These are phyloP conservation scores for Magnaporthales sp. DNA, from an alignment of 2,329 filamentous ascomycete genomes.

Conservation along the genomic window DNA sequence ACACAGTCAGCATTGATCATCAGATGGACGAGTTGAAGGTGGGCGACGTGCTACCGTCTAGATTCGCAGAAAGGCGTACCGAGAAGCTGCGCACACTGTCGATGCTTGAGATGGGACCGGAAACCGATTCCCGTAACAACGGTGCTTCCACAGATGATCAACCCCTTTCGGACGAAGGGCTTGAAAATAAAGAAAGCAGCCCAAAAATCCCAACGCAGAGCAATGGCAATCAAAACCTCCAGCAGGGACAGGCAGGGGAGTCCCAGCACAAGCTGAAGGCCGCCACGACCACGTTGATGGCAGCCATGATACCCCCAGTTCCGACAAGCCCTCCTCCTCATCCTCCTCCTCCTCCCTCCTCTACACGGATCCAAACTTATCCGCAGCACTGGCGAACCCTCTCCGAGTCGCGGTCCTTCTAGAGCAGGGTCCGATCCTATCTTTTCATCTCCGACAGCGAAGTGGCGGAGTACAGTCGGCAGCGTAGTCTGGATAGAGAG, in stretches of 20 bases:
- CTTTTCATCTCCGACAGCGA: constrained; percentile 1
- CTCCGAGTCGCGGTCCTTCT: constrained; percentile 2
- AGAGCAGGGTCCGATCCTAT: not conserved
- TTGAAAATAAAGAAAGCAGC: not conserved
- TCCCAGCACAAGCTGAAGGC: not conserved
- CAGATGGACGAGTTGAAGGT: not conserved
- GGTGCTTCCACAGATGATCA: not conserved
- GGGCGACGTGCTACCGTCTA: not conserved
- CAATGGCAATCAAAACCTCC: not conserved
- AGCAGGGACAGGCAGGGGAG: not conserved
- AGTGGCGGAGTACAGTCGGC: not conserved
- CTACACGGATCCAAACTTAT: not conserved
- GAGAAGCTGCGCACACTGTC: not conserved
- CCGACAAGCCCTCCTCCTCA: not conserved
- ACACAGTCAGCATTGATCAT: not conserved
- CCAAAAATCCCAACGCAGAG: not conserved
- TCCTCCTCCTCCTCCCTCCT: not conserved
- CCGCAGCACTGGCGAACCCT: not conserved
- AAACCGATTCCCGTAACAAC: not conserved
- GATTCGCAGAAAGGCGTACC: not conserved
- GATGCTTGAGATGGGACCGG: not conserved
- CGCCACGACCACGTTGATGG: not conserved
- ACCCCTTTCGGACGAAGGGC: not conserved
- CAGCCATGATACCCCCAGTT: not conserved
- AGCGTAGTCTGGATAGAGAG: not conserved